Percentiles rank a stretch among this genome's conserved stretches.
These are phyloP conservation scores for Gryganskiella cystojenkinii DNA, from an alignment of 192 early-diverging fungal genomes.

Conservation along the genomic window DNA sequence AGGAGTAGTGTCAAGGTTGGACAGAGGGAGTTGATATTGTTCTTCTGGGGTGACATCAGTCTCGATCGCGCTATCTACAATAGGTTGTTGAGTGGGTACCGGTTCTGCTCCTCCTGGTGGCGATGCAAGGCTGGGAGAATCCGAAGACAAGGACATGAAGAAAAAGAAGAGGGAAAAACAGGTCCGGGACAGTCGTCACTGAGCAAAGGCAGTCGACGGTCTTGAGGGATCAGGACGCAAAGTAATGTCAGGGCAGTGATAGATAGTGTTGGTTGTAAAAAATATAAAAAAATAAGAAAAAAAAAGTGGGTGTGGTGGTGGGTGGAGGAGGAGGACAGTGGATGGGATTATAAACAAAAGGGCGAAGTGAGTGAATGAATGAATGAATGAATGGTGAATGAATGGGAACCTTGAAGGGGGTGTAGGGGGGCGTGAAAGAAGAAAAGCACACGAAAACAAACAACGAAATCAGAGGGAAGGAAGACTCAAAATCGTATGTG, in stretches of 20 bases:
- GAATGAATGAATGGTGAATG: background rate
- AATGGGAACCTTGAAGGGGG: background rate
- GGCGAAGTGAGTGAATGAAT: background rate
- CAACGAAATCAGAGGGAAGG: background rate
- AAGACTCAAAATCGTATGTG: no score
- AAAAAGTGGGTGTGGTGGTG: background rate
- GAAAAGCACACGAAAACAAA: background rate
- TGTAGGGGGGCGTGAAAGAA: background rate
- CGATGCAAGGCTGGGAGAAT: conserved; percentile 26
- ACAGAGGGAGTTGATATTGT: no score
- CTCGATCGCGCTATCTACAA: conserved; percentile 11
- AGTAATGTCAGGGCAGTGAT: background rate
- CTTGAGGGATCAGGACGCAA: conserved; percentile 1
- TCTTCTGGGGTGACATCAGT: conserved; percentile 26
- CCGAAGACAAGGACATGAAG: conserved; percentile 42
- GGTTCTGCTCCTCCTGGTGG: conserved; percentile 13
- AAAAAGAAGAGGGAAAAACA: conserved; percentile 1
- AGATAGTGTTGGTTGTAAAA: no score
- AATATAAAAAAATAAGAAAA: no score
- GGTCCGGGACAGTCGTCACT: background rate
- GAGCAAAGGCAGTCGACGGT: background rate
- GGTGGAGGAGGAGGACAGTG: background rate
- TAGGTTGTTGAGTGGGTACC: conserved; percentile 3
- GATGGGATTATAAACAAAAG: no score
- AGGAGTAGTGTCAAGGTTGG: no score